Conservation (phyloP, 176 grass and related monocot species). For the Oryza punctata region DNA sequence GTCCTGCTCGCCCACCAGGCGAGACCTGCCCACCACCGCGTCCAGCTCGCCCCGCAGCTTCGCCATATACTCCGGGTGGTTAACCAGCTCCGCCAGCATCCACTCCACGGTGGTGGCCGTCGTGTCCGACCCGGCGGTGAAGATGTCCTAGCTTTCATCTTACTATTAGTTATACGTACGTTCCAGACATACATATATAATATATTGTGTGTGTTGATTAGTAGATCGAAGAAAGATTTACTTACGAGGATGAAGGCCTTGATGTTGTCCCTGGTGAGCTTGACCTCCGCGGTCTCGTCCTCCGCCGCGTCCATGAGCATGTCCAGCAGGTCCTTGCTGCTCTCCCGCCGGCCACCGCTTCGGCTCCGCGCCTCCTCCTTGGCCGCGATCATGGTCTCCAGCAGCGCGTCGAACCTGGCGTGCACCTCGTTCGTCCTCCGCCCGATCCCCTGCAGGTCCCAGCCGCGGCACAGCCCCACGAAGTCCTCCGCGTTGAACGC, state of each 20-base stretch:
- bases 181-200: no score
- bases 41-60: constrained; percentile 49
- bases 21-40: constrained; percentile 33
- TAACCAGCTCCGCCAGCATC: constrained; percentile 55
- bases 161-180: no score
- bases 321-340: constrained; percentile 53
- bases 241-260: constrained; percentile 62
- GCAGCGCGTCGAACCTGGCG: constrained; percentile 50
- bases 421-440: constrained; percentile 42
- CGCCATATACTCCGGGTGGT: constrained; percentile 35
- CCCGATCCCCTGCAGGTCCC: constrained; percentile 61
- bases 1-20: constrained; percentile 51
- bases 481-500: constrained; percentile 69
- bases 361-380: constrained; percentile 35
- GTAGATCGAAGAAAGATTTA: no score
- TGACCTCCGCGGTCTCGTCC: constrained; percentile 48
- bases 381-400: constrained; percentile 44
- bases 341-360: neutral
- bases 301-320: constrained; percentile 59
- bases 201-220: no score
- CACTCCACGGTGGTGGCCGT: constrained; percentile 56
- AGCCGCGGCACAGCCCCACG: constrained; percentile 32
- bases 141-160: no score
- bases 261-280: constrained; percentile 68
- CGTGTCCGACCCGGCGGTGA: constrained; percentile 56